phyloP scores from a whole-genome alignment of 1,284 basidiomycete genomes.

The Tausonia pullulans region DNA sequence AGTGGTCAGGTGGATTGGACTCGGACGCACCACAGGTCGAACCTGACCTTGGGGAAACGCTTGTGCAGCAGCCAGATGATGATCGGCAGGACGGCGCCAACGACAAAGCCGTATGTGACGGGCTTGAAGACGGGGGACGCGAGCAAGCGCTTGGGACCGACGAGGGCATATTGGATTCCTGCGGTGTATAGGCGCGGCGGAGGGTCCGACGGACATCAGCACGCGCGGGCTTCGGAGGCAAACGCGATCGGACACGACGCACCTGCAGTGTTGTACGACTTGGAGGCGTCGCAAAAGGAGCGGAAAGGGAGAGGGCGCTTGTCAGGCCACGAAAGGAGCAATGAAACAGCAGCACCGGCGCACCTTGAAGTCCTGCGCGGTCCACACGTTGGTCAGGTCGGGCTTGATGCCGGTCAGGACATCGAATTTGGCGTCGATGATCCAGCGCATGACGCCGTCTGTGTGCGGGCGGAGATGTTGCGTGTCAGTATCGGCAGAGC shows the following conservation, averaged over 20 bases:
- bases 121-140: constrained; percentile 15
- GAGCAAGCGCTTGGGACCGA: constrained; percentile 20
- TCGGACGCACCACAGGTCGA: constrained; percentile 18
- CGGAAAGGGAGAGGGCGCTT: no score
- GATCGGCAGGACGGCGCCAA: constrained; percentile 17
- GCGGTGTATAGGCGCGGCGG: not conserved
- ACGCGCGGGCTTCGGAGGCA: no score
- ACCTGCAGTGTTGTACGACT: constrained; percentile 19
- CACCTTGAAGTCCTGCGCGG: constrained; percentile 17
- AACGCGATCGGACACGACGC: not conserved
- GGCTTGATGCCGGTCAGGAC: constrained; percentile 7
- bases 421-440: constrained; percentile 18
- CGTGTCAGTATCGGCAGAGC: not conserved
- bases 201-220: no score
- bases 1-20: no score
- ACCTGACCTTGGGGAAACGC: constrained; percentile 17
- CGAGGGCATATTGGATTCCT: constrained; percentile 20
- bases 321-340: no score
- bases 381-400: constrained; percentile 19
- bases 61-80: constrained; percentile 19
- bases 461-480: not conserved
- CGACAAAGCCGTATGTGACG: constrained; percentile 19
- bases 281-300: not conserved
- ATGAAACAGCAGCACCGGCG: no score
- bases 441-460: constrained; percentile 19